Evolutionary conservation across 495 filamentous ascomycete species (phyloP), one percentile per base, ranked within the genome.

Genomic region (Talaromyces liani): DNA sequence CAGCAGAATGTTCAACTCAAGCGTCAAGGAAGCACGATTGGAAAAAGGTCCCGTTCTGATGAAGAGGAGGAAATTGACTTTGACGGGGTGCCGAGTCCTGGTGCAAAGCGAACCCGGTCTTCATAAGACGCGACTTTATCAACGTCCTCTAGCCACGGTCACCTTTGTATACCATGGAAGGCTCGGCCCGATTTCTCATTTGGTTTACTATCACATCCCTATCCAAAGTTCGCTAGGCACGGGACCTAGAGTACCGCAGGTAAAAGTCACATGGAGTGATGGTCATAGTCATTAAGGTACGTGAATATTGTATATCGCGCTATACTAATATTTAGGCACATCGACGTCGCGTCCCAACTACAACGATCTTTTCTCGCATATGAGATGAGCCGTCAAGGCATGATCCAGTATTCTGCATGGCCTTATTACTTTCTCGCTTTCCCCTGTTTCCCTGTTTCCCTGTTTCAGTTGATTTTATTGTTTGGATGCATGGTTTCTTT

Each of bases 71-170:
- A 53, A 7, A 49, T 69, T 58, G 71, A 71, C n/a, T 58, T 70
- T 25, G 62, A 66, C n/a, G 65, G 70, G 57, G 66, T 58, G 25
- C 64, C 69, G 16, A 70, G 68, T 12, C 67, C 72, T 10, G 72
- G 70, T 59, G 64, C 64, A 24, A 75, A 75, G 66, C 71, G 73
- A 24, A 65, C 68, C 25, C 71, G 71, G 45, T 73, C 72, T 34
- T 71, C 73, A 27, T 56, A 56, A 56, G 53, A 27, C 14, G 12
- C 4, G 45, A 0, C 8, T n/a, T 49, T 7, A 45, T 5, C 18
- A 20, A 49, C 45, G n/a, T 20, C 18, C n/a, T 5, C 45, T 20
- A 49, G 16, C 45, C 3, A 20, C 16, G 45, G 45, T 20, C 45
- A n/a, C 45, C 18, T 9, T 41, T 41, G 4, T 16, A n/a, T 16